Percentiles rank a stretch among this genome's conserved stretches.
Conservation (phyloP, 768 basidiomycete genomes). For the Agrocybe pediades region DNA sequence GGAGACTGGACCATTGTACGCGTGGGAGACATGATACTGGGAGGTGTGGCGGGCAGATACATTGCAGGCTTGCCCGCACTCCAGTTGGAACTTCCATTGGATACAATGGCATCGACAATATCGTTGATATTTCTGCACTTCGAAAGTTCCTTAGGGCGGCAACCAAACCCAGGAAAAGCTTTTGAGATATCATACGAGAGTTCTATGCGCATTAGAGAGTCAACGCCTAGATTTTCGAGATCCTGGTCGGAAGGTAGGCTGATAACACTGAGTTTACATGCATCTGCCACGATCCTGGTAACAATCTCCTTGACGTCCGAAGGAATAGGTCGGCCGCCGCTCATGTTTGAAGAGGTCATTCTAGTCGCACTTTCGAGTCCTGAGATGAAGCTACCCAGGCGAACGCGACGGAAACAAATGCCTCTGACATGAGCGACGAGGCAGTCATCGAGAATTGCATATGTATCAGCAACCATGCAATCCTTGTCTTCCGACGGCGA, state of each 20-base stretch:
- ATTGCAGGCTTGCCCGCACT: background rate
- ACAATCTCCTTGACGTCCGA: conserved; percentile 30
- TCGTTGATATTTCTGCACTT: conserved; percentile 36
- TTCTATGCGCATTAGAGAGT: conserved; percentile 68
- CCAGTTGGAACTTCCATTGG: conserved; percentile 6
- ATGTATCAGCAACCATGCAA: conserved; percentile 52
- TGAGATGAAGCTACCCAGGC: conserved; percentile 48
- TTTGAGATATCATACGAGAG: conserved; percentile 38
- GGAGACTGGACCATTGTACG: conserved; percentile 34
- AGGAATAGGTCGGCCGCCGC: background rate
- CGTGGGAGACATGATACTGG: conserved; percentile 29
- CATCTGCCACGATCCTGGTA: conserved; percentile 38
- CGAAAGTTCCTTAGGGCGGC: conserved; percentile 31
- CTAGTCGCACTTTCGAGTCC: conserved; percentile 39
- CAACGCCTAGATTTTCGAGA: conserved; percentile 57
- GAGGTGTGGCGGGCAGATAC: conserved; percentile 11
- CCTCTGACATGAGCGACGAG: conserved; percentile 60
- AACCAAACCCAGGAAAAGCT: conserved; percentile 31
- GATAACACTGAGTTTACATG: conserved; percentile 40
- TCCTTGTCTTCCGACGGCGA: conserved; percentile 43
- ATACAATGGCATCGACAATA: conserved; percentile 30
- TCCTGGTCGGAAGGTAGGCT: conserved; percentile 38
- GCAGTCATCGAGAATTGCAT: conserved; percentile 41
- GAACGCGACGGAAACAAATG: conserved; percentile 60
- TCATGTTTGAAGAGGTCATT: background rate